Base-by-base conservation (phyloP, 1,284 basidiomycete genomes). In the Vanrija pseudolonga region DNA sequence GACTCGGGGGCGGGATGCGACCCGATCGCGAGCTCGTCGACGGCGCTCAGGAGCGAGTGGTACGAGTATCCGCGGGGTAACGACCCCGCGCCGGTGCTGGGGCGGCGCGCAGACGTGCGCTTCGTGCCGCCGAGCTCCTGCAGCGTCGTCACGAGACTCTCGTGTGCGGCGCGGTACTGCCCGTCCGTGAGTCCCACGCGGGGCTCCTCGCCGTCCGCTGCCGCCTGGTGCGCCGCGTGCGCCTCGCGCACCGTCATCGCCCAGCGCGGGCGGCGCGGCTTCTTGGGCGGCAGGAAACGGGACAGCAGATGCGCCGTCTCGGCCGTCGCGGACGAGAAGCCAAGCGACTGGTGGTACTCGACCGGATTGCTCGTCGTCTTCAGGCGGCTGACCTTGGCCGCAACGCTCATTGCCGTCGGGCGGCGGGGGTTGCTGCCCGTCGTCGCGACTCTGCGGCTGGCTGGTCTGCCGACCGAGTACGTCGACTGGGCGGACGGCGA, bases 121-220 rank as follows among this genome's bases (percentile, higher is more conserved):
- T 20, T 23, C 26, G n/a, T 14, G 6, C 18, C 8, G 18, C 58
- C 57, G 23, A 72, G 50, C 24, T 63, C 51, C 28, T 56, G 57
- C 50, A 74, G 65, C 11, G 65, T 67, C 17, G 57, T 42, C 5
- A 73, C 60, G 2, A 74, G 56, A 7, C 55, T 59, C 54, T 74
- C 72, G 58, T 74, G 72, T 1, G 65, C 57, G 39, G 68, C 66
- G 43, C 71, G 59, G 56, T 74, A 74, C 56, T 67, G 69, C 24
- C 71, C 70, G 47, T 69, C 68, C 1, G 67, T 66, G 41, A 74
- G 55, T 1, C 69, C 67, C 3, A 67, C 28, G 22, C 55, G 53
- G 4, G 41, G 50, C 58, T 61, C 36, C 58, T 62, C 26, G 56
- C 59, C 50, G 54, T 45, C 17, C 55, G 56, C 42, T 24, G 45